Percentiles rank a stretch among this genome's conserved stretches.
Evolutionary conservation across 2,329 filamentous ascomycete genomes (phyloP).

Genomic region (Neoscytalidium dimidiatum): DNA sequence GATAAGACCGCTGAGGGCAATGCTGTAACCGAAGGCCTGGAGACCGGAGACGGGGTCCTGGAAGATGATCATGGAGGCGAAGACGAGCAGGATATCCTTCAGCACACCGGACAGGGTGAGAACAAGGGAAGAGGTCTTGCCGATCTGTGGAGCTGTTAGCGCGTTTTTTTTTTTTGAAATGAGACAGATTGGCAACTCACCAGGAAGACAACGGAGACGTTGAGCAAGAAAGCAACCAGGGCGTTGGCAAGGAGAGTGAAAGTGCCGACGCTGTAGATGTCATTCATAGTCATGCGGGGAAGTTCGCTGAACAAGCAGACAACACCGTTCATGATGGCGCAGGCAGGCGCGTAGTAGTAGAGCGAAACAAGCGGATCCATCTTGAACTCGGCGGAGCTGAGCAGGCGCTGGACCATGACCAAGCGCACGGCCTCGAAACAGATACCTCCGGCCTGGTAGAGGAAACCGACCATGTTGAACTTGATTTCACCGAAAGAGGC

Average conservation of each 20-base stretch:
- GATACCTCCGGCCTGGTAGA: slow-evolving; percentile 78
- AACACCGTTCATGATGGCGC: slow-evolving; percentile 76
- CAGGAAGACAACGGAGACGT: slow-evolving; percentile 83
- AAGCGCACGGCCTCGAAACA: slow-evolving; percentile 80
- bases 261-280: slow-evolving; percentile 73
- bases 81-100: slow-evolving; percentile 83
- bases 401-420: slow-evolving; percentile 80
- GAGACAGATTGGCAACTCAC: slow-evolving; percentile 54
- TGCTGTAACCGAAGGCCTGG: slow-evolving; percentile 82
- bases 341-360: slow-evolving; percentile 87
- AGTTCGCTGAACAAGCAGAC: slow-evolving; percentile 75
- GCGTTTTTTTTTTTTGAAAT: background rate
- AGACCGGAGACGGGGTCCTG: slow-evolving; percentile 71
- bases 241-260: slow-evolving; percentile 75
- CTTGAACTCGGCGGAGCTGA: slow-evolving; percentile 84
- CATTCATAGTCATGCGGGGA: slow-evolving; percentile 66
- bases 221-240: slow-evolving; percentile 75
- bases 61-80: slow-evolving; percentile 80
- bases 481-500: slow-evolving; percentile 95
- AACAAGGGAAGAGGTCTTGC: slow-evolving; percentile 83
- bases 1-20: slow-evolving; percentile 75
- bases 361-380: slow-evolving; percentile 88
- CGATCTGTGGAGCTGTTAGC: slow-evolving; percentile 60
- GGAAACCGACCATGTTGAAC: slow-evolving; percentile 78
- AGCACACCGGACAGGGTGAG: slow-evolving; percentile 85